Conservation (phyloP, 2,329 filamentous ascomycete genomes). For the Alternaria burnsii region DNA sequence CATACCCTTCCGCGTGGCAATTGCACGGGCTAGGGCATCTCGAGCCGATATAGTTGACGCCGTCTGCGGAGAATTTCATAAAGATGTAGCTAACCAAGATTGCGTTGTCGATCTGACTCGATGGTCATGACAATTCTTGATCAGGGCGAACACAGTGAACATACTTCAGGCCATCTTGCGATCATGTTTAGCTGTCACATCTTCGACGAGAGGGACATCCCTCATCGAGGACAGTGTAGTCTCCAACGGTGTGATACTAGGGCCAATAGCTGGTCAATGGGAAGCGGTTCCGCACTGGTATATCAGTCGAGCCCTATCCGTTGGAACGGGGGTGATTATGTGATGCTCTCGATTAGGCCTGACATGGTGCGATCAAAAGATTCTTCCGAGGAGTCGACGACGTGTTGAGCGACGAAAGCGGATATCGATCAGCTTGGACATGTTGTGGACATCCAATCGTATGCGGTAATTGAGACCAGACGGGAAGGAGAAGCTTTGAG, state of each 20-base stretch:
- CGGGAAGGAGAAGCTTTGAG: slow-evolving; percentile 16
- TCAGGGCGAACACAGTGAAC: neutral
- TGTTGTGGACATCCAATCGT: slow-evolving; percentile 13
- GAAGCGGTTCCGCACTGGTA: slow-evolving; percentile 3
- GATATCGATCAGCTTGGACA: slow-evolving; percentile 13
- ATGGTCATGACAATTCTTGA: slow-evolving; percentile 1
- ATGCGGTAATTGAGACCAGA: slow-evolving; percentile 3
- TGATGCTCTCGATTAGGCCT: slow-evolving; percentile 3
- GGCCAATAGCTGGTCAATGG: slow-evolving; percentile 2
- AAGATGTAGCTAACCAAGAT: slow-evolving; percentile 1
- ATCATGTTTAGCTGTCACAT: neutral
- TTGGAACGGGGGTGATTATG: neutral
- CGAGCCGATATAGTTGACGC: slow-evolving; percentile 11
- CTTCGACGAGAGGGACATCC: neutral
- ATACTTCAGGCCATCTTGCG: neutral
- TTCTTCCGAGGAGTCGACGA: slow-evolving; percentile 8
- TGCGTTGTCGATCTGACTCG: slow-evolving; percentile 2
- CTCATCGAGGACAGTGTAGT: neutral
- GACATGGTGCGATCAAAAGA: neutral
- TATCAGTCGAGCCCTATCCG: neutral
- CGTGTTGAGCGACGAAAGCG: slow-evolving; percentile 11
- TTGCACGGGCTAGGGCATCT: slow-evolving; percentile 1
- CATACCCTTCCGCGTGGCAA: slow-evolving; percentile 5
- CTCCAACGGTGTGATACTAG: neutral
- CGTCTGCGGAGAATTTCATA: slow-evolving; percentile 1